Evolutionary conservation across 495 filamentous ascomycete genomes (phyloP), one percentile per base, ranked within the genome.

Genomic region (Halenospora varia): DNA sequence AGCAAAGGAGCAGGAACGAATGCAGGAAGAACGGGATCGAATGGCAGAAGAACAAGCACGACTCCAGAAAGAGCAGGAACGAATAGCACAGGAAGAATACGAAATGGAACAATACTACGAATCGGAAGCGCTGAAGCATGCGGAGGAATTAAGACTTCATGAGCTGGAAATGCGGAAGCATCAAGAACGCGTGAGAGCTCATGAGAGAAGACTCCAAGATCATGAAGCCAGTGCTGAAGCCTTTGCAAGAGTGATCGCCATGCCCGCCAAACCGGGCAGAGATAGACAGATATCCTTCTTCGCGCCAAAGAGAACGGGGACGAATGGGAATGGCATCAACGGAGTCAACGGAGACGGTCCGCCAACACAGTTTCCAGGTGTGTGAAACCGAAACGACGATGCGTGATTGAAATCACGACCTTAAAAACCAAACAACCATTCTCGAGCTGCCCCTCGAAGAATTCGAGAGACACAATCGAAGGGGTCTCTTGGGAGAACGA

Each of bases 21-120:
- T 64, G 62, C 44, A 61, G 22, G 57, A 64, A 18, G 62, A 64
- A 51, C 29, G 62, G 71, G 75, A 73, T 53, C 68, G 53, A 64
- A 60, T 71, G 48, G 72, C 70, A 49, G 77, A 67, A 53, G 75
- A 63, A 57, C 76, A 65, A 25, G 70, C 62, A 70, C 64, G 63
- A 66, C 75, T 62, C 56, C 77, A 64, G 70, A 73, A 50, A 57
- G 70, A 68, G 19, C 73, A 76, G 53, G 66, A 75, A 25, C 63
- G 70, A 40, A 71, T 72, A 53, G 71, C 76, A 24, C 71, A 66
- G 1, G 70, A 77, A n/a, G 73, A 73, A 48, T 47, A 73, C 8
- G 82, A 82, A 48, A 80, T 76, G 44, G 60, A 52, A 19, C 62
- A 62, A 44, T 68, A 64, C 53, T 69, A 69, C 25, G 67, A 66